These are phyloP conservation scores for Diaporthe capsici DNA, from an alignment of 2,329 filamentous ascomycete genomes.

Conservation along the genomic window DNA sequence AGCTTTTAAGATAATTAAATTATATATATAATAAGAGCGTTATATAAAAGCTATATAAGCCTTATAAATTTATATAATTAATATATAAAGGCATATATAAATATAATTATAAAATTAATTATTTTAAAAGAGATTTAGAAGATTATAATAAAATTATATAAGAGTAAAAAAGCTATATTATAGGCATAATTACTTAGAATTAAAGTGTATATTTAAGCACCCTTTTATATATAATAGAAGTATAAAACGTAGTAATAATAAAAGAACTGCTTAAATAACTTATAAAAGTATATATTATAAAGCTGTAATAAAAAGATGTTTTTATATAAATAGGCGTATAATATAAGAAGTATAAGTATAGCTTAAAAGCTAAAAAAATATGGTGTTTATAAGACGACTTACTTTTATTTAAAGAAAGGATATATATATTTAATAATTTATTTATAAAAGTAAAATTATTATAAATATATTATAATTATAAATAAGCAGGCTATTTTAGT, in stretches of 20 bases:
- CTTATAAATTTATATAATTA: too few species aligned
- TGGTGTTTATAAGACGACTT: not conserved
- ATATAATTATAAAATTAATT: too few species aligned
- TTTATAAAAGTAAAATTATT: not conserved
- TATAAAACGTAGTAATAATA: not conserved
- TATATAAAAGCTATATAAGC: too few species aligned
- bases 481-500: not conserved
- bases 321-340: not conserved
- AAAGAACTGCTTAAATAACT: too few species aligned
- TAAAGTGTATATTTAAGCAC: not conserved
- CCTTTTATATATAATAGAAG: not conserved
- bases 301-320: not conserved
- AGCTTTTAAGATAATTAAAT: too few species aligned
- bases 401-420: not conserved
- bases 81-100: too few species aligned
- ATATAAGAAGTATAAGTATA: not conserved
- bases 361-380: not conserved
- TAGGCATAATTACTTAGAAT: not conserved
- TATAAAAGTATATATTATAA: too few species aligned
- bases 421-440: not conserved
- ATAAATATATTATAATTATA: not conserved
- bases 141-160: too few species aligned
- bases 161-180: not conserved
- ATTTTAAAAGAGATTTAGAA: too few species aligned
- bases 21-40: too few species aligned